Evolutionary conservation across 768 basidiomycete species (phyloP).

Genomic region (Phlegmacium glaucopus): DNA sequence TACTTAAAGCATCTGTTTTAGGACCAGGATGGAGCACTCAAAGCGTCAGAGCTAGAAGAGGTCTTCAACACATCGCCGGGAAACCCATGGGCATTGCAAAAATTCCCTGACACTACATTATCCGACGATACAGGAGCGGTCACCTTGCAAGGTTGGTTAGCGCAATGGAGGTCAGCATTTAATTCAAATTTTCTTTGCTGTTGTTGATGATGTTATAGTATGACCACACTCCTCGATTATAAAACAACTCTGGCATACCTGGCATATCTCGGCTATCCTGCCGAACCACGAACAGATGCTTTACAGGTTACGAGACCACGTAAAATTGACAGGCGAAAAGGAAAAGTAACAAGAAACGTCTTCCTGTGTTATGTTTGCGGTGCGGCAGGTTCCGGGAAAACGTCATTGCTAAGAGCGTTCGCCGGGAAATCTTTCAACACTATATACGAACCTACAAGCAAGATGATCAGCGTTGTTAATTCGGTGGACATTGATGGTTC

Average conservation of each 20-base stretch:
- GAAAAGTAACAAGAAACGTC: slow-evolving; percentile 86
- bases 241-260: slow-evolving; percentile 91
- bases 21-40: slow-evolving; percentile 96
- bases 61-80: slow-evolving; percentile 94
- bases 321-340: slow-evolving; percentile 80
- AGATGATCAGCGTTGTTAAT: slow-evolving; percentile 90
- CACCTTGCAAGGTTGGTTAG: slow-evolving; percentile 97
- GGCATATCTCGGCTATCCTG: slow-evolving; percentile 90
- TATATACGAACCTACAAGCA: slow-evolving; percentile 84
- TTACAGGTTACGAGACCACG: slow-evolving; percentile 82
- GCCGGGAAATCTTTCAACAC: slow-evolving; percentile 76
- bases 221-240: slow-evolving; percentile 96
- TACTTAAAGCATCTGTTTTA: slow-evolving; percentile 21
- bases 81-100: slow-evolving; percentile 92
- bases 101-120: slow-evolving; percentile 87
- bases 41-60: slow-evolving; percentile 75
- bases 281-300: slow-evolving; percentile 75
- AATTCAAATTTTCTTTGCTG: neutral
- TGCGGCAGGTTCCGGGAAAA: slow-evolving; percentile 95
- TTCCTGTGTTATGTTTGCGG: slow-evolving; percentile 94
- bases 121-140: slow-evolving; percentile 86
- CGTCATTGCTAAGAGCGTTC: slow-evolving; percentile 80
- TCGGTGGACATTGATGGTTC: slow-evolving; percentile 91
- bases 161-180: slow-evolving; percentile 86
- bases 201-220: slow-evolving; percentile 43